Evolutionary conservation across 768 basidiomycete species (phyloP), one percentile per base, ranked within the genome.

Genomic region (Trametes sanguinea): DNA sequence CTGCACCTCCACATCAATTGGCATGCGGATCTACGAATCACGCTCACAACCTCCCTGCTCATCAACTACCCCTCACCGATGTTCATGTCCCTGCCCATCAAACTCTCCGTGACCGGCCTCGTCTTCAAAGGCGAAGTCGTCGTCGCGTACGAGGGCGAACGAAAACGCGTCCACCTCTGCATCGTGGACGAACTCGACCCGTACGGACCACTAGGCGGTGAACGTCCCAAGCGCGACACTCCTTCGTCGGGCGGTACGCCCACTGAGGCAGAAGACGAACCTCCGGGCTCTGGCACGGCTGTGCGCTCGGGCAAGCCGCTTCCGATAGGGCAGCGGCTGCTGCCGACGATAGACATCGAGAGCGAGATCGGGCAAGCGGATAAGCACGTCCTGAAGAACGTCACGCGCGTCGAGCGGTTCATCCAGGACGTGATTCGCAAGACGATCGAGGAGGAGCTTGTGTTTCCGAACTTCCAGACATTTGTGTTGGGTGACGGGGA

Each of bases 61-160:
- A 95, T 99, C 75, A 97, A 99, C 76, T 98, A 98, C 73, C 97
- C 97, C 5, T 94, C 94, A 0, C 89, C 90, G 0, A 85, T 90
- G 73, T 98, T 99, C 81, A 98, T 99, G 95, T 88, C 92, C 13
- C 83, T 99, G 29, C 97, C 97, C 6, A 92, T 99, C 74, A 90
- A 92, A 69, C 86, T 98, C 57, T 90, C 88, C n/a, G 85, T 98
- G 30, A 95, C 90, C 0, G 92, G 93, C 0, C 80, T 98, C 60
- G 79, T 94, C 13, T 92, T 98, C 74, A 82, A 83, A 11, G 93
- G 92, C 60, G 92, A 96, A 69, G 77, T 98, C 47, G 90, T 92
- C 8, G 83, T 98, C 39, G 97, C 96, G 11, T 98, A 94, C 76
- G 90, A 96, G 71, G 94, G 92, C 61, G 83, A 85, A 63, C 85